Conservation (phyloP, 306 rosid genomes). For the Vachellia collinsii region DNA sequence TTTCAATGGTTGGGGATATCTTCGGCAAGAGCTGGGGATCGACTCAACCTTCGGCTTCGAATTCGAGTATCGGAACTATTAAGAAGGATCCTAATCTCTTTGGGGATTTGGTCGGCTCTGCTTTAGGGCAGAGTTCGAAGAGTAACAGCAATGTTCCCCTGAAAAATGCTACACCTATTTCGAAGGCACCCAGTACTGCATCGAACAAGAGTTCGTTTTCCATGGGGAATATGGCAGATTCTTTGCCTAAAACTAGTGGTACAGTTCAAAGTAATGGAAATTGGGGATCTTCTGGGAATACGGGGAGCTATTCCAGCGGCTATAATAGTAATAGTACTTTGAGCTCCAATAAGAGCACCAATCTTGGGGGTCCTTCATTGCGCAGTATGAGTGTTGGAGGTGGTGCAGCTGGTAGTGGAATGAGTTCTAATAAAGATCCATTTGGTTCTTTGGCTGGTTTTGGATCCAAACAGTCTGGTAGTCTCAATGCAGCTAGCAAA, state of each 20-base stretch:
- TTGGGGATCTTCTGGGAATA: conserved; percentile 61
- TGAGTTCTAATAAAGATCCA: conserved; percentile 70
- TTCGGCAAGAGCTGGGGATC: conserved; percentile 91
- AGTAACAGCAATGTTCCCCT: conserved; percentile 58
- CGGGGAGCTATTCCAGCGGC: conserved; percentile 34
- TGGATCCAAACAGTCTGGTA: conserved; percentile 64
- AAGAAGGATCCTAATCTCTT: conserved; percentile 83
- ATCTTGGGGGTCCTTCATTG: conserved; percentile 68
- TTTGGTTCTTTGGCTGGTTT: conserved; percentile 83
- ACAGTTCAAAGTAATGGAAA: conserved; percentile 40
- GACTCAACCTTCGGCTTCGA: conserved; percentile 43
- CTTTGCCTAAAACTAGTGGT: conserved; percentile 64
- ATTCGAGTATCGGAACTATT: conserved; percentile 52
- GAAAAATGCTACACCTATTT: conserved; percentile 57
- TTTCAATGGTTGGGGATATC: conserved; percentile 94
- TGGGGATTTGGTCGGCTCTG: conserved; percentile 84
- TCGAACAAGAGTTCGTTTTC: conserved; percentile 59
- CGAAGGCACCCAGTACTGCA: conserved; percentile 29
- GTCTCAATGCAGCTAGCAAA: conserved; percentile 61
- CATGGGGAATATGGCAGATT: conserved; percentile 64
- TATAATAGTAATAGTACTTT: conserved; percentile 3
- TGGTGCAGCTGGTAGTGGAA: conserved; percentile 49
- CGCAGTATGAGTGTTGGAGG: conserved; percentile 35
- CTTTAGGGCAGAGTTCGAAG: conserved; percentile 52
- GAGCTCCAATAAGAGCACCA: conserved; percentile 44